These are phyloP conservation scores for Saxophila tyrrhenica DNA, from an alignment of 495 filamentous ascomycete species.

Conservation along the genomic window DNA sequence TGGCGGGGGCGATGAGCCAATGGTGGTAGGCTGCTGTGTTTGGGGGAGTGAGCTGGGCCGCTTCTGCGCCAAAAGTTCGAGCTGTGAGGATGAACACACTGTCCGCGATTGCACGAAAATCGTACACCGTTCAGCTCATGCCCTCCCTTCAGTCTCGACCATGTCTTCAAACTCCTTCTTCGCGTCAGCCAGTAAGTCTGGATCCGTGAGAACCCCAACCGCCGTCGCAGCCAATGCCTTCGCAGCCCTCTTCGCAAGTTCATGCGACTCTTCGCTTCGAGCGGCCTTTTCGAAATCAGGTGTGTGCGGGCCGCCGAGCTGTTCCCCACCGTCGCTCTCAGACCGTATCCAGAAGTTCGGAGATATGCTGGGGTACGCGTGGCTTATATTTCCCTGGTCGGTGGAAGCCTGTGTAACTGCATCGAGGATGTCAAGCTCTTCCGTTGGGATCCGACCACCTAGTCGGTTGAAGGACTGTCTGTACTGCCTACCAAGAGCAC, in stretches of 20 bases:
- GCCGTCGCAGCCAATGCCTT: constrained; percentile 46
- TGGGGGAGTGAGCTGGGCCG: too few species aligned
- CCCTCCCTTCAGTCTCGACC: too few species aligned
- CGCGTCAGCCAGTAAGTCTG: constrained; percentile 35
- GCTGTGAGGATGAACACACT: too few species aligned
- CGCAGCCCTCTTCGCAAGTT: constrained; percentile 40
- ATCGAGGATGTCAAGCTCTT: constrained; percentile 37
- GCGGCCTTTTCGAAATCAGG: constrained; percentile 47
- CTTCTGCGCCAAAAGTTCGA: too few species aligned
- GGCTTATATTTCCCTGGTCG: constrained; percentile 53
- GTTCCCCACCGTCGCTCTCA: constrained; percentile 11
- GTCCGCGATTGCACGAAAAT: too few species aligned
- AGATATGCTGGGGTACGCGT: constrained; percentile 51
- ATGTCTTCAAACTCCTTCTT: constrained; percentile 18
- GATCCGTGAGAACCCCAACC: constrained; percentile 40
- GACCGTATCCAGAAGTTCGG: constrained; percentile 44
- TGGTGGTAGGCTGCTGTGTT: background rate
- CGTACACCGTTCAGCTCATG: too few species aligned
- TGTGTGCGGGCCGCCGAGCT: constrained; percentile 37
- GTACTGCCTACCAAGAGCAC: constrained; percentile 33
- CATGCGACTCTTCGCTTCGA: constrained; percentile 43
- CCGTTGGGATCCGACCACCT: constrained; percentile 35
- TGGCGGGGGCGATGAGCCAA: background rate
- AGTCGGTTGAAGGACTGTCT: constrained; percentile 19
- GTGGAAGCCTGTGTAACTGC: constrained; percentile 34